These are phyloP conservation scores for Crithidia mellificae DNA, from an alignment of 208 protist species.

Conservation along the genomic window DNA sequence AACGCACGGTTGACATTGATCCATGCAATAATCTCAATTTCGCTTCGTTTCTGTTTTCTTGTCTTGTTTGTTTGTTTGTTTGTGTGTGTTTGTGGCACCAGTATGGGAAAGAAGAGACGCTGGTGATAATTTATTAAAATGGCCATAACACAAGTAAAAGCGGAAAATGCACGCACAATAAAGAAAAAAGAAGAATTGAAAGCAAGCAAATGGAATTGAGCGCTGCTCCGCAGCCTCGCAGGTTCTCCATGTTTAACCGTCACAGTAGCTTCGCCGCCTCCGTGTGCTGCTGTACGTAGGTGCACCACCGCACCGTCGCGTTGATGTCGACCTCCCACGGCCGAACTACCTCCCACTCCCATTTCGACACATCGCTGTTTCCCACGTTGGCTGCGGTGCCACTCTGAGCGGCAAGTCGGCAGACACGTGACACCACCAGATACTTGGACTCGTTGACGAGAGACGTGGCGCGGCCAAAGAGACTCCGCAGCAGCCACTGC, in stretches of 20 bases:
- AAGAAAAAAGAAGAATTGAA: no score
- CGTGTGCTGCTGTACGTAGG: constrained; percentile 15
- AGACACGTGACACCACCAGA: constrained; percentile 15
- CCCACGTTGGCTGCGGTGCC: not conserved
- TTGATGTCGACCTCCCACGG: constrained; percentile 8
- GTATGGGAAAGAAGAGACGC: no score
- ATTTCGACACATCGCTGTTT: constrained; percentile 11
- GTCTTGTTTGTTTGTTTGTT: no score
- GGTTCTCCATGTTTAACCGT: not conserved
- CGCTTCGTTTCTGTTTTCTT: no score
- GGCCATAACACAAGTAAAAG: no score
- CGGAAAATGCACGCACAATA: no score
- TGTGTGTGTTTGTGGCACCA: no score
- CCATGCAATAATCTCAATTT: no score
- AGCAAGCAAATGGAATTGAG: no score
- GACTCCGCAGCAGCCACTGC: constrained; percentile 12
- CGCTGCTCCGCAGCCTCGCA: no score
- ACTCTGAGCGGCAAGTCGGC: constrained; percentile 7
- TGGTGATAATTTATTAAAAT: no score
- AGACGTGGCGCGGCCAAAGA: constrained; percentile 15
- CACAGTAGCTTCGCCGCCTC: constrained; percentile 11
- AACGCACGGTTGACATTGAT: no score
- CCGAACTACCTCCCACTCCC: not conserved
- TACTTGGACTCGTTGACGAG: constrained; percentile 10
- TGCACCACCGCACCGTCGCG: constrained; percentile 18